Conservation (phyloP, 2,329 filamentous ascomycete species). For the Fusarium poae region DNA sequence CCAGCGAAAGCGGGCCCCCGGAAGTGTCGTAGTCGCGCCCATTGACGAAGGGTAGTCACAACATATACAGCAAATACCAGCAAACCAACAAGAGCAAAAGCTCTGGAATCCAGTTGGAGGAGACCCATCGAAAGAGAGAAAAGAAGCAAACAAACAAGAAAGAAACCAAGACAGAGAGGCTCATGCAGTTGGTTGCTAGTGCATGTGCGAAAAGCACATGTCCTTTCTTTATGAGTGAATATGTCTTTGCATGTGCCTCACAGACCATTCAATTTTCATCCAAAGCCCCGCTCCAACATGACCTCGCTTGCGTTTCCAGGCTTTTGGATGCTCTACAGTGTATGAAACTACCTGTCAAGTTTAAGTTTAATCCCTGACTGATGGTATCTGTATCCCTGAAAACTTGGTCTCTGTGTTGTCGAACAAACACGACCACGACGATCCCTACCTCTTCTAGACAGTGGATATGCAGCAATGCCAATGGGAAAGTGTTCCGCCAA, state of each 20-base stretch:
- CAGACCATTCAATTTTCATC: background rate
- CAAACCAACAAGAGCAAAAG: background rate
- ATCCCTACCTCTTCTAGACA: background rate
- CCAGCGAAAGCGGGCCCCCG: conserved; percentile 55
- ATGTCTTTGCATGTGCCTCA: conserved; percentile 1
- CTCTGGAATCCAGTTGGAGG: background rate
- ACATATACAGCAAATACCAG: conserved; percentile 22
- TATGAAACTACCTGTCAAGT: background rate
- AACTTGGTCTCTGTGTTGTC: background rate
- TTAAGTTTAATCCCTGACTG: background rate
- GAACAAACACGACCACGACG: background rate
- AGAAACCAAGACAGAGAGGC: background rate
- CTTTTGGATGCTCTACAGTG: background rate
- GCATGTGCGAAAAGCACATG: background rate
- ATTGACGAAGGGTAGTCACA: conserved; percentile 46
- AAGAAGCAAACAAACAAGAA: background rate
- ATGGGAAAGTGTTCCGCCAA: background rate
- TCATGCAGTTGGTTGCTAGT: background rate
- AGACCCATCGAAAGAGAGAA: background rate
- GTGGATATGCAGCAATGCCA: background rate
- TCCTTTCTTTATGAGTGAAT: conserved; percentile 2
- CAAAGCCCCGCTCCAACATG: background rate
- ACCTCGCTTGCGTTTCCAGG: background rate
- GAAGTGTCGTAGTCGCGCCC: conserved; percentile 57
- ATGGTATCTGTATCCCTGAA: background rate